phyloP scores from a whole-genome alignment of 805 yeast genomes.

The Tetrapisispora fleetii region DNA sequence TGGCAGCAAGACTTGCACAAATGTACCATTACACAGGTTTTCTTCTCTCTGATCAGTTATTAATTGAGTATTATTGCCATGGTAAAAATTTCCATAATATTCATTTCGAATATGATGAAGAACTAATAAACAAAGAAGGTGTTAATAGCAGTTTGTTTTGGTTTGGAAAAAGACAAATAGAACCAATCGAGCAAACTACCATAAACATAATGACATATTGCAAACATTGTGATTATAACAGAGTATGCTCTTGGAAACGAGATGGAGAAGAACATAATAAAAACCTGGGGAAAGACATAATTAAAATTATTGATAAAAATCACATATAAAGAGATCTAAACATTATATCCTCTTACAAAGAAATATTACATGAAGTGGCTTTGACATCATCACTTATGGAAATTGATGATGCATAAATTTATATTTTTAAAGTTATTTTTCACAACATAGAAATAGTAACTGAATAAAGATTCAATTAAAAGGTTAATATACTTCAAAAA shows the following conservation, averaged over 20 bases:
- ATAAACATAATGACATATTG: conserved; percentile 36
- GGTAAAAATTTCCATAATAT: conserved; percentile 35
- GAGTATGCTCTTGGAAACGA: conserved; percentile 34
- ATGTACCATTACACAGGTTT: conserved; percentile 21
- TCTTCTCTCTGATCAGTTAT: conserved; percentile 30
- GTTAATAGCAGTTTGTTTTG: conserved; percentile 38
- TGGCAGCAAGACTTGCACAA: conserved; percentile 48
- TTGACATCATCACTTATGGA: too few relatives aligned
- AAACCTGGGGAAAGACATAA: conserved; percentile 8
- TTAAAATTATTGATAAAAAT: background rate
- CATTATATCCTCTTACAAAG: too few relatives aligned
- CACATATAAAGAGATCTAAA: background rate
- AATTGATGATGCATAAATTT: too few relatives aligned
- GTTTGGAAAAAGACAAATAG: conserved; percentile 48
- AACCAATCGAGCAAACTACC: conserved; percentile 30
- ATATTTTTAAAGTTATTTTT: too few relatives aligned
- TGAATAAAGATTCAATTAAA: too few relatives aligned
- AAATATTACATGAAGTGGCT: too few relatives aligned
- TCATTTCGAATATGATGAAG: conserved; percentile 31
- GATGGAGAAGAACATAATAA: conserved; percentile 13
- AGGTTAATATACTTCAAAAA: too few relatives aligned
- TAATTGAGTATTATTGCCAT: conserved; percentile 46
- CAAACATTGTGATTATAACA: conserved; percentile 43
- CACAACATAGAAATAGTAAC: too few relatives aligned
- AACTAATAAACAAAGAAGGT: conserved; percentile 25